Percentiles rank a stretch among this genome's conserved stretches.
These are phyloP conservation scores for Raffaelea deltoideospora DNA, from an alignment of 2,329 filamentous ascomycete genomes.

Conservation along the genomic window DNA sequence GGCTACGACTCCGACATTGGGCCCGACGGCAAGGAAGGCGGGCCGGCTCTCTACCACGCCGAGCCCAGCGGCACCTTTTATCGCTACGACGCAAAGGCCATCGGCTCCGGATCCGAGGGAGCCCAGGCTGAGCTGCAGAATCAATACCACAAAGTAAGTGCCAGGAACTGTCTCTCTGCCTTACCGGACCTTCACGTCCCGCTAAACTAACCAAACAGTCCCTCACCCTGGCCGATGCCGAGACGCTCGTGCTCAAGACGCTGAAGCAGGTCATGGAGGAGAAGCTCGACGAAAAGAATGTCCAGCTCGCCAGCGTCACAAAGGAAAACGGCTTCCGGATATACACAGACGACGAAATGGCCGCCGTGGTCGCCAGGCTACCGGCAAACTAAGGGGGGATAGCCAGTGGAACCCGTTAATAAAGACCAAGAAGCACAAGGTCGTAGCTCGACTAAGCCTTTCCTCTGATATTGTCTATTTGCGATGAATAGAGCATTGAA, in stretches of 20 bases:
- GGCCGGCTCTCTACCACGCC: conserved; percentile 91
- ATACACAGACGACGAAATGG: conserved; percentile 97
- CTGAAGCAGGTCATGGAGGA: conserved; percentile 99
- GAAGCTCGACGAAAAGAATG: conserved; percentile 97
- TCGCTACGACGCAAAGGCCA: conserved; percentile 97
- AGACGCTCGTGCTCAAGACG: conserved; percentile 92
- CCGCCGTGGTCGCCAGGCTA: conserved; percentile 72
- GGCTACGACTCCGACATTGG: conserved; percentile 51
- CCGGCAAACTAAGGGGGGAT: conserved; percentile 39
- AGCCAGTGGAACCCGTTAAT: neutral
- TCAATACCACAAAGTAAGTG: conserved; percentile 75
- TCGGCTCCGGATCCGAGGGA: conserved; percentile 91
- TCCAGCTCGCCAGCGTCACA: conserved; percentile 93
- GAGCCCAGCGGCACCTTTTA: conserved; percentile 98
- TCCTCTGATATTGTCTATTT: too few species aligned
- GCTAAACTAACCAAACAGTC: conserved; percentile 36
- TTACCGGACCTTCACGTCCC: neutral
- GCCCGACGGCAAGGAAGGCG: conserved; percentile 48
- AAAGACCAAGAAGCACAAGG: too few species aligned
- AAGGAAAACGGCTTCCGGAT: conserved; percentile 97
- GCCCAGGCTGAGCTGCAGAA: conserved; percentile 97
- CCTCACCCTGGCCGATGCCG: conserved; percentile 79
- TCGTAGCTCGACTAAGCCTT: too few species aligned
- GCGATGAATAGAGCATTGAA: too few species aligned
- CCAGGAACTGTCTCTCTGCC: neutral